Conservation (phyloP, 2,329 filamentous ascomycete genomes). For the Cladosporium sp. region DNA sequence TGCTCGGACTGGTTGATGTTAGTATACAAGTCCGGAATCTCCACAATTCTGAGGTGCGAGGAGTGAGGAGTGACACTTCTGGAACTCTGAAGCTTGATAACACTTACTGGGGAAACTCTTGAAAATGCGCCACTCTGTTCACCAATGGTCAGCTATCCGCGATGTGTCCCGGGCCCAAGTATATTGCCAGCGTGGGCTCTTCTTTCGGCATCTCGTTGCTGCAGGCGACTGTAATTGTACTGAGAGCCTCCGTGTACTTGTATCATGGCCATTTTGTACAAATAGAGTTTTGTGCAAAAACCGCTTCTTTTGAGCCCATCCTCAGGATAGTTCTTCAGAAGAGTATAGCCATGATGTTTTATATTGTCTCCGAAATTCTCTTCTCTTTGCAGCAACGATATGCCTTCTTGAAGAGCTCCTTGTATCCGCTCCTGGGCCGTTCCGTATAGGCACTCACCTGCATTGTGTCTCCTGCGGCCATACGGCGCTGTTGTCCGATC, state of each 20-base stretch:
- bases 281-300: not conserved
- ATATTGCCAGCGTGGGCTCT: not conserved
- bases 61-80: not conserved
- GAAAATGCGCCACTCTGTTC: constrained; percentile 12
- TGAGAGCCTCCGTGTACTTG: not conserved
- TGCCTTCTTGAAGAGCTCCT: constrained; percentile 4
- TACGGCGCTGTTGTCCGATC: constrained; percentile 57
- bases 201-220: not conserved
- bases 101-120: constrained; percentile 20
- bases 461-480: constrained; percentile 51
- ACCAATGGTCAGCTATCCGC: constrained; percentile 2
- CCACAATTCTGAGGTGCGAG: not conserved
- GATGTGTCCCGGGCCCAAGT: not conserved
- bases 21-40: not conserved
- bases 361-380: not conserved
- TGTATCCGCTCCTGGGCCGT: not conserved
- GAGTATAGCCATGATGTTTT: not conserved
- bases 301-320: not conserved
- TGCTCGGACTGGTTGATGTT: constrained; percentile 75
- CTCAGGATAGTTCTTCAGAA: not conserved
- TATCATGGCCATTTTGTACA: not conserved
- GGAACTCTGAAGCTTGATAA: not conserved
- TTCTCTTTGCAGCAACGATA: not conserved
- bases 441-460: constrained; percentile 34
- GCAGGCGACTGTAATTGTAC: not conserved